A percentile compares a stretch with the other conserved stretches of the same genome.
Conservation (phyloP, 2,329 filamentous ascomycete species). For the Cytospora schulzeri region DNA sequence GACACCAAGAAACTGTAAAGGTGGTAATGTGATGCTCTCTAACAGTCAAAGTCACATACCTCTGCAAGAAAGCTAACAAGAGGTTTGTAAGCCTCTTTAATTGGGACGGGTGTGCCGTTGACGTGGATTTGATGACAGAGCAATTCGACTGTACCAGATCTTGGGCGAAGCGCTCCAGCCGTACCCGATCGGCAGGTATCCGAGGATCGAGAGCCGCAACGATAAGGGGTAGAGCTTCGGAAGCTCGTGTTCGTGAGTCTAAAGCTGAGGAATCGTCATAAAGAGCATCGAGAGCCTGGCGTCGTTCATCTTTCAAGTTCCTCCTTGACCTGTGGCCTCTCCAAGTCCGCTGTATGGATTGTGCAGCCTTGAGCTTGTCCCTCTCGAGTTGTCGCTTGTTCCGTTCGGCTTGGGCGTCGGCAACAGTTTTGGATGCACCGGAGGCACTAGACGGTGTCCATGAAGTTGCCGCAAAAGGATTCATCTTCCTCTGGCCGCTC, state of each 20-base stretch:
- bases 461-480: slow-evolving; percentile 72
- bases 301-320: slow-evolving; percentile 57
- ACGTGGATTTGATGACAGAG: slow-evolving; percentile 38
- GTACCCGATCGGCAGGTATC: slow-evolving; percentile 48
- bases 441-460: slow-evolving; percentile 60
- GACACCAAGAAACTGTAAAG: neutral
- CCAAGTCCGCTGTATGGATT: slow-evolving; percentile 78
- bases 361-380: slow-evolving; percentile 72
- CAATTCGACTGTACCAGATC: slow-evolving; percentile 45
- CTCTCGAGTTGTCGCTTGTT: slow-evolving; percentile 79
- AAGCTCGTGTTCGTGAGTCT: slow-evolving; percentile 41
- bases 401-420: slow-evolving; percentile 85
- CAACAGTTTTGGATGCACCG: slow-evolving; percentile 75
- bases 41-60: slow-evolving; percentile 26
- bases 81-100: slow-evolving; percentile 41
- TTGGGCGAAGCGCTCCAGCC: slow-evolving; percentile 49
- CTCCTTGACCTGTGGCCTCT: slow-evolving; percentile 71
- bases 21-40: neutral
- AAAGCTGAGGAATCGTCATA: slow-evolving; percentile 46
- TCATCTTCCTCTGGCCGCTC: slow-evolving; percentile 73
- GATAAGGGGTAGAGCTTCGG: slow-evolving; percentile 49
- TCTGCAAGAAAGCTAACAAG: slow-evolving; percentile 40
- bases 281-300: slow-evolving; percentile 63
- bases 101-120: slow-evolving; percentile 35
- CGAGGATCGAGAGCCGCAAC: slow-evolving; percentile 51